Evolutionary conservation across 306 rosid species (phyloP).

Genomic region (Sindora glabra): DNA sequence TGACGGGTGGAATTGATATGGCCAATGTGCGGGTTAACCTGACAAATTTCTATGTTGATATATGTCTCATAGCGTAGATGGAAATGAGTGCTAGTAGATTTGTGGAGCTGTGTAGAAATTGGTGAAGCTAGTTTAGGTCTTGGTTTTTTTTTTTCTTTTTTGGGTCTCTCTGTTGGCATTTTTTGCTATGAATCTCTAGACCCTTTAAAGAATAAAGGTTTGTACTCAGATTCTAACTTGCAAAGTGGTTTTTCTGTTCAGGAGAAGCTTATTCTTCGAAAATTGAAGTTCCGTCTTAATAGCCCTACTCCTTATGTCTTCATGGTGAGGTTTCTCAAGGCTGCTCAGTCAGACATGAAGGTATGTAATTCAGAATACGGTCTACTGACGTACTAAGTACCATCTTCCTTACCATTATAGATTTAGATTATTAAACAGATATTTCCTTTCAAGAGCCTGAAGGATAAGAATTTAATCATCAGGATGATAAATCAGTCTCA

Average conservation of each 20-base stretch:
- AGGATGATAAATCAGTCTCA: constrained; percentile 1
- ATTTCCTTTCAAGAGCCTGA: background rate
- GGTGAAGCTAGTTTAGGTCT: background rate
- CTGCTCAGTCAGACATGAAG: constrained; percentile 66
- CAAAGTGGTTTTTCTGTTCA: constrained; percentile 25
- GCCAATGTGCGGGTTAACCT: background rate
- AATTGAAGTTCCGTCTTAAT: constrained; percentile 70
- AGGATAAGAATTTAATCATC: constrained; percentile 6
- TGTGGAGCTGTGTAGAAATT: background rate
- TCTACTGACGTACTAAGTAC: background rate
- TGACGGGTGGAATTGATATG: background rate
- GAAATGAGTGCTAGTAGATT: background rate
- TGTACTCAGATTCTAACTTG: background rate
- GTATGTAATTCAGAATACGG: constrained; percentile 23
- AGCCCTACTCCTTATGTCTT: constrained; percentile 85
- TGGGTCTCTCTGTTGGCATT: background rate
- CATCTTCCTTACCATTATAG: background rate
- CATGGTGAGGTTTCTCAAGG: constrained; percentile 88
- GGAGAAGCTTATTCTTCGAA: constrained; percentile 75
- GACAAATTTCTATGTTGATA: background rate
- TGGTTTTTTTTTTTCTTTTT: background rate
- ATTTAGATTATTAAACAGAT: background rate
- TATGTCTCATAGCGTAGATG: background rate
- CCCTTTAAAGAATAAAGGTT: constrained; percentile 1
- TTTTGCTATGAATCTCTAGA: background rate